Evolutionary conservation across 441 rosid genomes (phyloP), one percentile per base, ranked within the genome.

Genomic region (Arabidopsis hybrid): DNA sequence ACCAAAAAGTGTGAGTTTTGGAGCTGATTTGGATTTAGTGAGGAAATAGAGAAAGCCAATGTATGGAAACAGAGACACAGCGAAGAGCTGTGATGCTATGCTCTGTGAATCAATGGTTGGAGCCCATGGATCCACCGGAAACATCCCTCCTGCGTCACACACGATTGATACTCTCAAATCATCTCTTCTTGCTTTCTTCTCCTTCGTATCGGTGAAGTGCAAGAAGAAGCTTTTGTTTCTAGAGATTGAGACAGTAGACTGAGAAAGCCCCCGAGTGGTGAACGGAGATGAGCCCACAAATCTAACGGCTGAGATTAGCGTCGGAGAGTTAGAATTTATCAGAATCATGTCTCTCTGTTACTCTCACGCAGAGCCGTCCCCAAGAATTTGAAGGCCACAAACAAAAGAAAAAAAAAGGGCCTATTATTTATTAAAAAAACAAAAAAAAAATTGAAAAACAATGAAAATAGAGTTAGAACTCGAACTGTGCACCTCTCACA

Each of bases 61-160:
- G 71, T 89, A 93, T 2, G 93, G 96, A 73, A 91, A 86, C 84
- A 93, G 73, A 43, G 97, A 94, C 6, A 83, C 61, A 0, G 95
- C 90, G 50, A 92, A 91, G 26, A 89, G 99, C 82, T 87, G 97
- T 1, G 97, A 81, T 60, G 96, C 94, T 62, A 87, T 79, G 84
- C 95, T 89, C 83, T 88, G 79, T 12, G 95, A 88, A 72, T 90
- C 97, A 68, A 89, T 80, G 71, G 71, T 82, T 7, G 93, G 97
- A 40, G 90, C 84, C 98, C 98, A 91, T 60, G 96, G 89, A 65
- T 93, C 97, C 60, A 91, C 94, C 2, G 96, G 92, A 40, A 91
- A 73, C 46, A 89, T 66, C 81, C 84, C 71, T 0, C 84, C 86
- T 82, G 84, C 79, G 12, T 81, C 79, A 50, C 90, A 81, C 60